These are phyloP conservation scores for Plasmopara viticola DNA, from an alignment of 352 stramenopile genomes.

Conservation along the genomic window DNA sequence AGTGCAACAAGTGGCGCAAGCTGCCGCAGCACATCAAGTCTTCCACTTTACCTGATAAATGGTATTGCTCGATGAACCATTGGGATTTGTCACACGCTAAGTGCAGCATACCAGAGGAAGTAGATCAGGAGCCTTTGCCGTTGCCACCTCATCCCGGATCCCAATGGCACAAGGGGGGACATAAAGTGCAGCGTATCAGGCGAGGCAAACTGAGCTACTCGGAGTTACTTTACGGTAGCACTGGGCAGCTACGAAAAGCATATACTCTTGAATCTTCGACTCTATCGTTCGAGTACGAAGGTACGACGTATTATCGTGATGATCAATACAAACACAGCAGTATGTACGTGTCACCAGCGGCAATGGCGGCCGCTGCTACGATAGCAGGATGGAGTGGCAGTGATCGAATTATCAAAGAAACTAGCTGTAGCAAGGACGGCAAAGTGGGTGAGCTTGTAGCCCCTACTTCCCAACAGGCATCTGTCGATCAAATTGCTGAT, in stretches of 20 bases:
- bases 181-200: constrained; percentile 32
- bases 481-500: constrained; percentile 40
- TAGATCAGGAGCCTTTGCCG: constrained; percentile 60
- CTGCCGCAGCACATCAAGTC: constrained; percentile 88
- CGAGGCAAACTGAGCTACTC: constrained; percentile 78
- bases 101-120: constrained; percentile 67
- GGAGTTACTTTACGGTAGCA: constrained; percentile 74
- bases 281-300: constrained; percentile 71
- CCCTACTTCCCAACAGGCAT: constrained; percentile 10
- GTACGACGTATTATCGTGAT: constrained; percentile 59
- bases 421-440: constrained; percentile 1
- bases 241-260: constrained; percentile 72
- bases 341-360: constrained; percentile 65
- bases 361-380: constrained; percentile 18
- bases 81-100: constrained; percentile 85
- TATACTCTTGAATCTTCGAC: constrained; percentile 78
- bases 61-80: constrained; percentile 95
- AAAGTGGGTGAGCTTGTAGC: constrained; percentile 13
- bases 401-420: constrained; percentile 23
- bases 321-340: constrained; percentile 78
- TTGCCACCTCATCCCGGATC: constrained; percentile 32
- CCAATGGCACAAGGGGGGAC: constrained; percentile 54
- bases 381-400: constrained; percentile 29
- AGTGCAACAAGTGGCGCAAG: constrained; percentile 95
- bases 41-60: constrained; percentile 91